phyloP scores from a whole-genome alignment of 2,329 filamentous ascomycete genomes.

The Beauveria brongniartii region DNA sequence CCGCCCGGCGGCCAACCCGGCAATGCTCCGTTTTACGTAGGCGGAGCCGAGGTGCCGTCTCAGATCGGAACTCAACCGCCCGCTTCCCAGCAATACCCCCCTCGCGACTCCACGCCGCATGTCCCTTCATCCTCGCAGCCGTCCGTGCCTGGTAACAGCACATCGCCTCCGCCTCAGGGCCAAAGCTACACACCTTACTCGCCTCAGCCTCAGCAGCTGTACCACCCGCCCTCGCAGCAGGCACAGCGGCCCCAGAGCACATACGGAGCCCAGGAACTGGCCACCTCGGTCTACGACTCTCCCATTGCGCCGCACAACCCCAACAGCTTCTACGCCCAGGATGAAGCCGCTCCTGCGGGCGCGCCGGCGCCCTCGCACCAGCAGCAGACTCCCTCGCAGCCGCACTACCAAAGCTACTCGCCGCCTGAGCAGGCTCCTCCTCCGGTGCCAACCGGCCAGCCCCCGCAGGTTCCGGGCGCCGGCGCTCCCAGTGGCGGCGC shows the following conservation, averaged over 20 bases:
- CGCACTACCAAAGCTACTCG: conserved; percentile 36
- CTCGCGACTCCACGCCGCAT: conserved; percentile 42
- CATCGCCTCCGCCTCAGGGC: conserved; percentile 40
- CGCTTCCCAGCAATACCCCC: conserved; percentile 35
- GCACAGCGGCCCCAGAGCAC: conserved; percentile 56
- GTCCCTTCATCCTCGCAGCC: conserved; percentile 39
- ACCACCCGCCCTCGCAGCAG: conserved; percentile 34
- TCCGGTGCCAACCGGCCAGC: conserved; percentile 31
- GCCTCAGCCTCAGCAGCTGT: conserved; percentile 21
- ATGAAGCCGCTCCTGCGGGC: conserved; percentile 29
- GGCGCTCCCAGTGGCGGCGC: conserved; percentile 21
- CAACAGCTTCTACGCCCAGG: conserved; percentile 33
- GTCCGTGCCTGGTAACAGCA: conserved; percentile 42
- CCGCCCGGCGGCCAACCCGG: conserved; percentile 42
- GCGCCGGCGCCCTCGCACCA: conserved; percentile 18
- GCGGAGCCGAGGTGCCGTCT: conserved; percentile 46
- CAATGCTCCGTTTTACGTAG: conserved; percentile 58
- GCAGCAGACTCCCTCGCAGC: conserved; percentile 21
- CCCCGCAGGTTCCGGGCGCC: conserved; percentile 22
- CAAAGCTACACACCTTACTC: conserved; percentile 37
- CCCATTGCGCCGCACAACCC: conserved; percentile 51
- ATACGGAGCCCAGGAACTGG: conserved; percentile 68
- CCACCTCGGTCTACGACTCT: conserved; percentile 70
- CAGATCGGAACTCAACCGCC: conserved; percentile 21
- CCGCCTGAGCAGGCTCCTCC: conserved; percentile 31